These are phyloP conservation scores for Auriscalpium vulgare DNA, from an alignment of 768 basidiomycete species.

Conservation along the genomic window DNA sequence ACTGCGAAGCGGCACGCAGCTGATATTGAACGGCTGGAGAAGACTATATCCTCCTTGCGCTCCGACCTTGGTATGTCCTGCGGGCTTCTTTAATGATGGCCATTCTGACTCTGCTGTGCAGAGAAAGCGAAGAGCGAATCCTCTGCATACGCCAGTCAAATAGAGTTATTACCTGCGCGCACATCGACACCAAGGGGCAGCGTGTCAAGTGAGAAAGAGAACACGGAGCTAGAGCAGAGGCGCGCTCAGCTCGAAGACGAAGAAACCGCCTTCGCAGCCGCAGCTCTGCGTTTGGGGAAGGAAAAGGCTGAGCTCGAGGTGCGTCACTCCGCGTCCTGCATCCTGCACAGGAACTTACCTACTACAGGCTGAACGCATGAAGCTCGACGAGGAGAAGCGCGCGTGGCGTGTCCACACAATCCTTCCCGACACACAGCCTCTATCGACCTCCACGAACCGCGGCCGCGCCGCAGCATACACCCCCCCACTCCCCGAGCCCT, in stretches of 20 bases:
- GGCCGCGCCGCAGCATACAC: slow-evolving; percentile 5
- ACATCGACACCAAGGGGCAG: slow-evolving; percentile 19
- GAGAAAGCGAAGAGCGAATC: slow-evolving; percentile 42
- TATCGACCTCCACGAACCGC: slow-evolving; percentile 8
- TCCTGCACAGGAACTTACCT: not conserved
- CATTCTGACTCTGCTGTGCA: slow-evolving; percentile 18
- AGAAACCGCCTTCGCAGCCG: slow-evolving; percentile 54
- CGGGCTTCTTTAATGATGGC: no score
- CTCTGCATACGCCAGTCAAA: slow-evolving; percentile 24
- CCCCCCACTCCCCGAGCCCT: slow-evolving; percentile 29
- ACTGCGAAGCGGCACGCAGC: slow-evolving; percentile 22
- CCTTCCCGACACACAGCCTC: slow-evolving; percentile 48
- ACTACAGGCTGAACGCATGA: slow-evolving; percentile 49
- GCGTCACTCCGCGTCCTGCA: slow-evolving; percentile 6
- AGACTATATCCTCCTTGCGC: slow-evolving; percentile 41
- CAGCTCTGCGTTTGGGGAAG: slow-evolving; percentile 51
- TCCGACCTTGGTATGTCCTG: slow-evolving; percentile 44
- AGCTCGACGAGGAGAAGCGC: slow-evolving; percentile 62
- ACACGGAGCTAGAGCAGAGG: slow-evolving; percentile 41
- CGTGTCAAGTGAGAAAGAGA: no score
- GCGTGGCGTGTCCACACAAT: slow-evolving; percentile 63
- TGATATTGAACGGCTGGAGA: slow-evolving; percentile 44
- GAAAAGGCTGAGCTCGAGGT: slow-evolving; percentile 67
- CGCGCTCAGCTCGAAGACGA: slow-evolving; percentile 57
- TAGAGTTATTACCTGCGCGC: slow-evolving; percentile 18